Evolutionary conservation across 2,329 filamentous ascomycete species (phyloP), one percentile per base, ranked within the genome.

Genomic region (Diaporthe helianthi): DNA sequence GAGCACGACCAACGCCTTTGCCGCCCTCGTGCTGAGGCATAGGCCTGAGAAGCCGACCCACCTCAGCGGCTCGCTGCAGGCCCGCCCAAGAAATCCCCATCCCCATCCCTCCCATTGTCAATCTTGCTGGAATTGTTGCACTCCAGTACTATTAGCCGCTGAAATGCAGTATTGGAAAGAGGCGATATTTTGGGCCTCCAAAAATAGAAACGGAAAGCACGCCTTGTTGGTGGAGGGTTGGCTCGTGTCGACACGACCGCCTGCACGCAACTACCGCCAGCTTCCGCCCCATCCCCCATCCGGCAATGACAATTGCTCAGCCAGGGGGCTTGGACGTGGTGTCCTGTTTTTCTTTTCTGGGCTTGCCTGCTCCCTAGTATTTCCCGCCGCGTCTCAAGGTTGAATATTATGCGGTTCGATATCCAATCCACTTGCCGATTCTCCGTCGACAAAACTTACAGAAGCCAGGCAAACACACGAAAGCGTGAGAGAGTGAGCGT

Each of bases 221-320:
- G 58, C 58, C 55, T 60, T 53, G 26, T 17, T 38, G 36, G 36
- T 15, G 31, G 31, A 33, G 55, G 58, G 41, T 63, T 63, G 58
- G 58, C 44, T 63, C 58, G 44, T 63, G 58, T 63, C 41, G 55
- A 60, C 54, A 17, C 36, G 36, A 38, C 36, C 36, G 36, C 36
- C 36, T 38, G 36, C 36, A 13, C 36, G 17, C 36, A 60, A 24
- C 51, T 53, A 33, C 58, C n/a, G 58, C 36, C 58, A 63, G 58
- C 58, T 49, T 63, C 58, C 58, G 58, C 58, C 58, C 58, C 49
- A 49, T 33, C 13, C 58, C 58, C 58, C 29, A 63, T 63, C 26
- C 44, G 58, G 58, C 13, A 47, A 63, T 63, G 58, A 19, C 36
- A 24, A 36, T 47, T 36, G 58, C 44, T 63, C n/a, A 49, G 58